A percentile compares a stretch with the other conserved stretches of the same genome.
These are phyloP conservation scores for Penicillium sp. DNA, from an alignment of 2,329 filamentous ascomycete genomes.

Conservation along the genomic window DNA sequence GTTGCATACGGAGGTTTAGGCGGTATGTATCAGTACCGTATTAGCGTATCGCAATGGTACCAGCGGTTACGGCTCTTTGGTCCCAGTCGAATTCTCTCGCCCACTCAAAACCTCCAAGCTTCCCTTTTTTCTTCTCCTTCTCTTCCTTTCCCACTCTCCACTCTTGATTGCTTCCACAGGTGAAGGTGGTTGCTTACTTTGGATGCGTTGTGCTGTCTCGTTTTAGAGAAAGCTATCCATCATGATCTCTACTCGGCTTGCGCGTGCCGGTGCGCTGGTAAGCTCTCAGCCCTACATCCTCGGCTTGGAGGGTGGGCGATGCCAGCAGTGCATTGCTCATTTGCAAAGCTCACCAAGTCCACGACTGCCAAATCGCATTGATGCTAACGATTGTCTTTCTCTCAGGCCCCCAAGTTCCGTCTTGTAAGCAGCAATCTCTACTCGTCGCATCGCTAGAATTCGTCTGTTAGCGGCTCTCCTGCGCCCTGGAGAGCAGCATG, in stretches of 20 bases:
- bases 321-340: constrained; percentile 8
- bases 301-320: constrained; percentile 8
- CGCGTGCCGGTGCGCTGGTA: constrained; percentile 52
- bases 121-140: constrained; percentile 42
- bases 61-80: constrained; percentile 43
- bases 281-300: constrained; percentile 28
- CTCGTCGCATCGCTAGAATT: constrained; percentile 2
- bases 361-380: constrained; percentile 2
- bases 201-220: constrained; percentile 43
- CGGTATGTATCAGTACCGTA: constrained; percentile 26
- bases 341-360: not conserved
- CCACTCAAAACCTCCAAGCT: constrained; percentile 44
- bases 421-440: constrained; percentile 40
- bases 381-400: constrained; percentile 25
- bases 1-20: constrained; percentile 31
- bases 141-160: constrained; percentile 42
- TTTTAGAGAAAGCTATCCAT: constrained; percentile 44
- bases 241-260: constrained; percentile 52
- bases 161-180: constrained; percentile 31
- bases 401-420: constrained; percentile 49
- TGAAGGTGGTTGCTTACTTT: constrained; percentile 43
- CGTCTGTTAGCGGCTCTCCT: not conserved
- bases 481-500: not conserved
- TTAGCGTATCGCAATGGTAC: constrained; percentile 34
- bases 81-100: constrained; percentile 39